Evolutionary conservation across 1,284 basidiomycete species (phyloP), one percentile per base, ranked within the genome.

Genomic region (Fomitopsis schrenkii): DNA sequence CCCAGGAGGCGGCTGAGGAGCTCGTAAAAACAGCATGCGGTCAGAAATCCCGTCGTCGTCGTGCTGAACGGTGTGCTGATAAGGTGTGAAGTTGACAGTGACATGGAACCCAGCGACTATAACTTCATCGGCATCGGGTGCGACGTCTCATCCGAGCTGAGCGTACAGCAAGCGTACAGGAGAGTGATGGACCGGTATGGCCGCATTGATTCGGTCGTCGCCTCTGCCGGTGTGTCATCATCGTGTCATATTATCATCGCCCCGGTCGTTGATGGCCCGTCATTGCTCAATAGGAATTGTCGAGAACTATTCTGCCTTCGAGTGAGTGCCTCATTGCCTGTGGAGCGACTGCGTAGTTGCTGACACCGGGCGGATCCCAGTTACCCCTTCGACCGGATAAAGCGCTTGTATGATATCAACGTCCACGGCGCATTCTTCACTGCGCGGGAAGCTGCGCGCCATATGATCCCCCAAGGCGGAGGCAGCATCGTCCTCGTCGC

Each of bases 341-440:
- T 10, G 52, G 41, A 12, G 40, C 36, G 58, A 62, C 56, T 59
- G 58, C 28, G 38, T 42, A n/a, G 15, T 42, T 33, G 55, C 66
- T 55, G 66, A 52, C 57, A n/a, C 45, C 45, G 63, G 28, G 45
- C 62, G 46, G 40, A 50, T 57, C 36, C 5, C 65, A 91, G 90
- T 60, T 94, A 97, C 78, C 94, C 95, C 3, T 85, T 87, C 61
- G 88, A 93, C 67, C 87, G 90, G 63, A 87, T 94, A 67, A 89
- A 88, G 74, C 86, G 87, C 52, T 79, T 98, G 58, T 91, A 92
- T 71, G 94, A 95, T 71, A 88, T 98, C 80, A 98, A 98, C 73
- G 91, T 98, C 59, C 93, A 97, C 73, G 95, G 95, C 57, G 85
- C 88, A 17, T 95, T 94, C 80, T 97, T 90, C 79, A 97, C 95